Conservation (phyloP, 2,329 filamentous ascomycete genomes). For the Ascochyta fabae region DNA sequence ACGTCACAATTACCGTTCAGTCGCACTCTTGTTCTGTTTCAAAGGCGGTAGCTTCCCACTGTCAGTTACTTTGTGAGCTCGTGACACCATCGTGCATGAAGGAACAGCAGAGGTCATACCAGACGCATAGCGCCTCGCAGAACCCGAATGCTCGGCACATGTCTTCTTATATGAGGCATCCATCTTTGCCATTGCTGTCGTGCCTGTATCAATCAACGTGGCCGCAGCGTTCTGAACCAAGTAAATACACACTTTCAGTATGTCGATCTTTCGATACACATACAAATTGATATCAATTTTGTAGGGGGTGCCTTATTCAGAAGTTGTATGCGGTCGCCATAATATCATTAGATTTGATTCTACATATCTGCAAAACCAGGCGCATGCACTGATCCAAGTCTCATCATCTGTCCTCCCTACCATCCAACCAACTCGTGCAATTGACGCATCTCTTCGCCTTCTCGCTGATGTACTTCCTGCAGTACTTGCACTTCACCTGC, state of each 20-base stretch:
- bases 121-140: background rate
- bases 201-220: background rate
- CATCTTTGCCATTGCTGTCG: background rate
- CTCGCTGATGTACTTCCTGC: conserved; percentile 66
- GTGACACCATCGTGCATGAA: conserved; percentile 14
- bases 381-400: background rate
- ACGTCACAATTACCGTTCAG: background rate
- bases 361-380: background rate
- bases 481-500: conserved; percentile 72
- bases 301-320: too few species aligned
- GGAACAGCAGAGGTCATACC: background rate
- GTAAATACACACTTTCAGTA: too few species aligned
- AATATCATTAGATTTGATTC: background rate
- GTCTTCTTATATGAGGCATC: background rate
- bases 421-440: conserved; percentile 65
- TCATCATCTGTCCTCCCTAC: conserved; percentile 54
- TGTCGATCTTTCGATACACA: too few species aligned
- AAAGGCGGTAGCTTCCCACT: background rate
- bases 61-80: background rate
- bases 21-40: conserved; percentile 1
- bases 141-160: background rate
- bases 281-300: too few species aligned
- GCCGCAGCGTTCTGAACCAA: background rate
- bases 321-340: too few species aligned
- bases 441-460: conserved; percentile 66